These are phyloP conservation scores for Botrytis hyacinthi DNA, from an alignment of 2,329 filamentous ascomycete species.

Conservation along the genomic window DNA sequence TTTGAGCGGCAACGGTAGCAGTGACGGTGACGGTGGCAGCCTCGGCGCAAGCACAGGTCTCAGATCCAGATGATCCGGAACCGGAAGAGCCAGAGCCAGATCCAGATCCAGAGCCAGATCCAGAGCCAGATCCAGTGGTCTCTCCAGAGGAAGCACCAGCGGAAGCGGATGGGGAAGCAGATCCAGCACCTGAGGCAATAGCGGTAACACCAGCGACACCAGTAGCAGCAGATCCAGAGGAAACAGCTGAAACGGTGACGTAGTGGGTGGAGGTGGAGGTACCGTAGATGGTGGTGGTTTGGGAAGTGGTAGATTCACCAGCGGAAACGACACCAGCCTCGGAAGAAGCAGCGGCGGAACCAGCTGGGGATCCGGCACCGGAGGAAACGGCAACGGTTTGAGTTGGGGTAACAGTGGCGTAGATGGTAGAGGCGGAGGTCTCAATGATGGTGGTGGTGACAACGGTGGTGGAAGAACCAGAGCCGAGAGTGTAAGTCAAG, in stretches of 20 bases:
- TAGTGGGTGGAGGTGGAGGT: conserved; percentile 30
- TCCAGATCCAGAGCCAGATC: neutral
- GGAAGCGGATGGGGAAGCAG: conserved; percentile 8
- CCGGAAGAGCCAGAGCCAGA: neutral
- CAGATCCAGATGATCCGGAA: conserved; percentile 18
- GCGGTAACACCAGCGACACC: conserved; percentile 15
- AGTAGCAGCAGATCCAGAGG: conserved; percentile 12
- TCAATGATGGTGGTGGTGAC: conserved; percentile 45
- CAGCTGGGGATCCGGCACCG: neutral
- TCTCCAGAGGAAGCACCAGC: neutral
- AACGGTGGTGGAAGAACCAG: conserved; percentile 45
- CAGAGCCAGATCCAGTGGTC: neutral
- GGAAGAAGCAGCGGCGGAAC: neutral
- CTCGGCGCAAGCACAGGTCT: conserved; percentile 19
- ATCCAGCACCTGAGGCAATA: conserved; percentile 10
- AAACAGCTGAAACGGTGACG: conserved; percentile 26
- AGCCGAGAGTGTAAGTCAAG: conserved; percentile 44
- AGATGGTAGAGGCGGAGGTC: conserved; percentile 39
- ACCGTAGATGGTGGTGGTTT: conserved; percentile 26
- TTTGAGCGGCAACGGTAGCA: conserved; percentile 33
- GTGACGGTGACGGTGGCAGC: conserved; percentile 33
- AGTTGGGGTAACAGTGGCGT: conserved; percentile 28
- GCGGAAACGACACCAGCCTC: neutral
- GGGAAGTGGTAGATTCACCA: conserved; percentile 12
- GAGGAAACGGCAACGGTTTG: neutral